Evolutionary conservation across 768 basidiomycete genomes (phyloP).

Genomic region (Kwoniella sp.): DNA sequence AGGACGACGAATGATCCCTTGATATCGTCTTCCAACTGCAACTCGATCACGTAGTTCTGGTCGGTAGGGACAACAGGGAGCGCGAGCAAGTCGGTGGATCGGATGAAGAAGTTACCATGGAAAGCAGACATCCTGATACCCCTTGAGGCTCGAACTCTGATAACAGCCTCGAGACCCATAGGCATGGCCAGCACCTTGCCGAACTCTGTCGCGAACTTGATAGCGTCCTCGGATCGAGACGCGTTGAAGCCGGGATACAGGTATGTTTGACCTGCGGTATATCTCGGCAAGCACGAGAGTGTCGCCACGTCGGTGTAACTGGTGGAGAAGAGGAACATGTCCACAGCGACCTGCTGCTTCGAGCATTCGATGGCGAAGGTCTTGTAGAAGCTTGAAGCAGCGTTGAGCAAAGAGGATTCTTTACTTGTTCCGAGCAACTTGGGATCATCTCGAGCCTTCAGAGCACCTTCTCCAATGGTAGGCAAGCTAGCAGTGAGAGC

Average conservation of each 20-base stretch:
- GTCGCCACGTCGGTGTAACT: slow-evolving; percentile 94
- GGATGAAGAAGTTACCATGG: slow-evolving; percentile 98
- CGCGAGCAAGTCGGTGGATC: slow-evolving; percentile 92
- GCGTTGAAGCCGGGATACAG: slow-evolving; percentile 99
- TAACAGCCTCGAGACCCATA: slow-evolving; percentile 94
- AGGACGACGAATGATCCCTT: slow-evolving; percentile 88
- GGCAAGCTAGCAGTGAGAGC: slow-evolving; percentile 84
- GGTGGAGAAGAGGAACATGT: slow-evolving; percentile 98
- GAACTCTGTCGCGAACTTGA: slow-evolving; percentile 98
- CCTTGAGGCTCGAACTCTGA: slow-evolving; percentile 95
- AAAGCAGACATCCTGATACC: slow-evolving; percentile 94
- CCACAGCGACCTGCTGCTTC: slow-evolving; percentile 92
- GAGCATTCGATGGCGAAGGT: slow-evolving; percentile 98
- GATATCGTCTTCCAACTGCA: slow-evolving; percentile 92
- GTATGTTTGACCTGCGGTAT: slow-evolving; percentile 97
- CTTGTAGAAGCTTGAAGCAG: slow-evolving; percentile 96
- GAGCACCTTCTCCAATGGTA: slow-evolving; percentile 80
- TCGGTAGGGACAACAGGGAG: slow-evolving; percentile 97
- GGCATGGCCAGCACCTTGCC: slow-evolving; percentile 89
- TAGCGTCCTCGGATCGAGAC: slow-evolving; percentile 85
- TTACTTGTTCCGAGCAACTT: slow-evolving; percentile 94
- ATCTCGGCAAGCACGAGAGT: slow-evolving; percentile 84
- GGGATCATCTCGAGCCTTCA: slow-evolving; percentile 95
- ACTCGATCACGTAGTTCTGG: slow-evolving; percentile 92
- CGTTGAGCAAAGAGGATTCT: slow-evolving; percentile 89